These are phyloP conservation scores for Colletotrichum sp. DNA, from an alignment of 2,329 filamentous ascomycete genomes.

Conservation along the genomic window DNA sequence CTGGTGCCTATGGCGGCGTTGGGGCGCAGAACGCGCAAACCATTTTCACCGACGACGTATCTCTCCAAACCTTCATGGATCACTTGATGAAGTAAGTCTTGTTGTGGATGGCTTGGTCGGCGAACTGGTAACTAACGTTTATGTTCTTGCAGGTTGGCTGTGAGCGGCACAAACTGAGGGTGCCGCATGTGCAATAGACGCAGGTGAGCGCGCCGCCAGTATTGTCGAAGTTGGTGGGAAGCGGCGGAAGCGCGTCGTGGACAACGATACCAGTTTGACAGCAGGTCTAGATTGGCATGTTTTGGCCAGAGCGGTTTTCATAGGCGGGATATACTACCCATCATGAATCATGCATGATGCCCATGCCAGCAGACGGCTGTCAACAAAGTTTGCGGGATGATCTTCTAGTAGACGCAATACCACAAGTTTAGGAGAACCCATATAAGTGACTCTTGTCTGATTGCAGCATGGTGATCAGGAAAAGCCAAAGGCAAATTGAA, in stretches of 20 bases:
- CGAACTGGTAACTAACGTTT: conserved; percentile 9
- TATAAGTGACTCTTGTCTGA: neutral
- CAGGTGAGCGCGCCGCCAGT: neutral
- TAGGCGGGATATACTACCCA: neutral
- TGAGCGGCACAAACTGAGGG: conserved; percentile 66
- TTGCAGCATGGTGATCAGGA: neutral
- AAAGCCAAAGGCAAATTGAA: neutral
- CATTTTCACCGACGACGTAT: conserved; percentile 99
- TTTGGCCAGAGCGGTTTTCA: neutral
- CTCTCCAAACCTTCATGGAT: conserved; percentile 98
- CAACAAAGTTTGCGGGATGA: neutral
- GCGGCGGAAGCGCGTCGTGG: neutral
- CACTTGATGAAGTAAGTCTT: conserved; percentile 92
- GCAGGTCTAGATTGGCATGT: neutral
- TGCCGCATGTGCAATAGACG: neutral
- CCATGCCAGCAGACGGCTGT: neutral
- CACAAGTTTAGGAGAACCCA: neutral
- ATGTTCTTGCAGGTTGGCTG: conserved; percentile 53
- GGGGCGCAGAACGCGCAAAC: conserved; percentile 89
- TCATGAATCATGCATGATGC: neutral
- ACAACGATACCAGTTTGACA: neutral
- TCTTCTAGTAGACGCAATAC: neutral
- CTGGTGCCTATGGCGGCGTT: conserved; percentile 87
- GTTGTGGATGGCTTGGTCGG: neutral
- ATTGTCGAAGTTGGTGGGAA: neutral